These are phyloP conservation scores for Nidularia sp. DNA, from an alignment of 768 basidiomycete species.

Conservation along the genomic window DNA sequence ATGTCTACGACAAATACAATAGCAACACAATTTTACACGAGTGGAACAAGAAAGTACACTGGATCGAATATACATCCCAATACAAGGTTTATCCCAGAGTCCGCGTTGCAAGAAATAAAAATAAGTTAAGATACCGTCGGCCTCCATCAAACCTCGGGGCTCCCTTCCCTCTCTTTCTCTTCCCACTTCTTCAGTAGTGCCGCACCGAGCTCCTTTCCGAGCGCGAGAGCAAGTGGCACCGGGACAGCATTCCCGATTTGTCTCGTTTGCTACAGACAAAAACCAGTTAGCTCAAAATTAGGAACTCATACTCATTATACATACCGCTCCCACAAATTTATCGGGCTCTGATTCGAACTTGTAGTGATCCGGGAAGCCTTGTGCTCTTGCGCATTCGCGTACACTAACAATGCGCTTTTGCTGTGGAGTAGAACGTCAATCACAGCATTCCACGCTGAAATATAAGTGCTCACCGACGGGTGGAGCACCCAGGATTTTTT, in stretches of 20 bases:
- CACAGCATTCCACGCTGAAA: not conserved
- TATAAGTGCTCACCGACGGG: slow-evolving; percentile 24
- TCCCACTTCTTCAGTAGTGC: slow-evolving; percentile 45
- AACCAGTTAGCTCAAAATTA: slow-evolving; percentile 24
- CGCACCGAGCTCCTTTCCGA: slow-evolving; percentile 46
- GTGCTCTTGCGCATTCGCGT: slow-evolving; percentile 66
- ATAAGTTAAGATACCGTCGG: not conserved
- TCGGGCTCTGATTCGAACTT: slow-evolving; percentile 48
- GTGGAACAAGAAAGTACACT: too few relatives aligned
- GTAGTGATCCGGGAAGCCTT: slow-evolving; percentile 76
- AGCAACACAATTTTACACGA: too few relatives aligned
- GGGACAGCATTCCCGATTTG: slow-evolving; percentile 85
- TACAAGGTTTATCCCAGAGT: too few relatives aligned
- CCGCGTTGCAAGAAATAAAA: too few relatives aligned
- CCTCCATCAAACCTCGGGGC: slow-evolving; percentile 20
- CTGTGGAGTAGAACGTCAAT: slow-evolving; percentile 22
- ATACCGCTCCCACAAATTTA: too few relatives aligned
- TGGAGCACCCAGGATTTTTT: slow-evolving; percentile 45
- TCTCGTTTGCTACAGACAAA: slow-evolving; percentile 55
- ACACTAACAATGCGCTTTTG: slow-evolving; percentile 71
- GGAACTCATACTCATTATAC: too few relatives aligned
- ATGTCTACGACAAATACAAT: too few relatives aligned
- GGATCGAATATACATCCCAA: too few relatives aligned
- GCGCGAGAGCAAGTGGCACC: slow-evolving; percentile 60
- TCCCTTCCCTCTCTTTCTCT: slow-evolving; percentile 35